phyloP scores from a whole-genome alignment of 129 eudicot species.

The Dittrichia graveolens region DNA sequence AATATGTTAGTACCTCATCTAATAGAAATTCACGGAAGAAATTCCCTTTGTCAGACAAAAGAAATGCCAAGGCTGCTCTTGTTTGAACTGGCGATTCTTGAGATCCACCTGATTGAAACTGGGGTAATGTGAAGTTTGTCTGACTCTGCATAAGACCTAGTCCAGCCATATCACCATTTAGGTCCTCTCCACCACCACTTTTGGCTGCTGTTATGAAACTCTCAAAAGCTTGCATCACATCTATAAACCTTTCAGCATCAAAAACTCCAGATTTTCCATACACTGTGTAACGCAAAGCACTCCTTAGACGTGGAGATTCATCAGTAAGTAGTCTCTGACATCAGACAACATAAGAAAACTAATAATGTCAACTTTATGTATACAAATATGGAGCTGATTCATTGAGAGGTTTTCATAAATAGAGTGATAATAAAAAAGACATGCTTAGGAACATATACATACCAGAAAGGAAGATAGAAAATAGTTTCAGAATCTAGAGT shows the following conservation, averaged over 20 bases:
- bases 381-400: slow-evolving; percentile 2
- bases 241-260: slow-evolving; percentile 97
- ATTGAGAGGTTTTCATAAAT: slow-evolving; percentile 5
- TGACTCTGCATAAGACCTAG: slow-evolving; percentile 78
- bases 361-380: slow-evolving; percentile 5
- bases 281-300: slow-evolving; percentile 90
- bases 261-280: slow-evolving; percentile 94
- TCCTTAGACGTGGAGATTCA: slow-evolving; percentile 97
- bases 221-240: slow-evolving; percentile 99
- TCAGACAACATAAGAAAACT: slow-evolving; percentile 24
- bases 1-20: slow-evolving; percentile 71
- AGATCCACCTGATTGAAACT: slow-evolving; percentile 44
- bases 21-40: slow-evolving; percentile 94
- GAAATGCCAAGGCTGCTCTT: slow-evolving; percentile 92
- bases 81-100: slow-evolving; percentile 72
- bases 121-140: slow-evolving; percentile 41
- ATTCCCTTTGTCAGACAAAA: slow-evolving; percentile 90
- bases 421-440: not conserved
- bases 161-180: slow-evolving; percentile 95
- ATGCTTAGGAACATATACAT: not conserved
- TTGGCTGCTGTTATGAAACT: slow-evolving; percentile 91
- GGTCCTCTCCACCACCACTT: slow-evolving; percentile 96
- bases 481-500: slow-evolving; percentile 17
- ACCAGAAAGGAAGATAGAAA: not conserved
- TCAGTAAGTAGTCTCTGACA: slow-evolving; percentile 91